Evolutionary conservation across 2,329 filamentous ascomycete species (phyloP).

Genomic region (Aciculosporium take): DNA sequence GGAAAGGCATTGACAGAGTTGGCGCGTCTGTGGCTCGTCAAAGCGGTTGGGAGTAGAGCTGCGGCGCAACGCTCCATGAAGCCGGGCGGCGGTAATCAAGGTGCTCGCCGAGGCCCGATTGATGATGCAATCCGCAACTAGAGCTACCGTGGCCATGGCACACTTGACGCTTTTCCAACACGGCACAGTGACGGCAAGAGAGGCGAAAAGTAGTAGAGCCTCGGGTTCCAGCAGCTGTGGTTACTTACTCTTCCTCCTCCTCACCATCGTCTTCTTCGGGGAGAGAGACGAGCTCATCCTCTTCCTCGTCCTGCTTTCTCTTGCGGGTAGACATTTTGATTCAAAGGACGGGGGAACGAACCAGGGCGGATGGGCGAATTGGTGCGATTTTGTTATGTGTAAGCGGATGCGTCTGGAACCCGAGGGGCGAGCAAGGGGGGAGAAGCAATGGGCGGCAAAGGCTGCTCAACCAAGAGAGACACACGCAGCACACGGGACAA

Average conservation of each 20-base stretch:
- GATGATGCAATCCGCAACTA: not conserved
- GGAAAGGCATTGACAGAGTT: not conserved
- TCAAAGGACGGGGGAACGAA: not conserved
- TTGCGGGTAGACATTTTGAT: slow-evolving; percentile 33
- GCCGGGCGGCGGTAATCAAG: not conserved
- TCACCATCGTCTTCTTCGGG: slow-evolving; percentile 36
- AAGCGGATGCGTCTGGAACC: slow-evolving; percentile 3
- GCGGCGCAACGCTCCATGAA: not conserved
- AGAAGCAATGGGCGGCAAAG: slow-evolving; percentile 2
- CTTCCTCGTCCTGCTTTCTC: slow-evolving; percentile 45
- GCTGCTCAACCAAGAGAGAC: not conserved
- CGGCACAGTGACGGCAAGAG: too few species aligned
- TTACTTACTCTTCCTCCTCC: slow-evolving; percentile 40
- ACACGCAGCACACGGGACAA: not conserved
- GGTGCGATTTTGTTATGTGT: not conserved
- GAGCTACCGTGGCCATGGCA: not conserved
- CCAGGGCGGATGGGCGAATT: not conserved
- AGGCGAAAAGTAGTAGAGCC: not conserved
- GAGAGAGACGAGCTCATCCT: slow-evolving; percentile 40
- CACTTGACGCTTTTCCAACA: not conserved
- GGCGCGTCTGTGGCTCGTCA: too few species aligned
- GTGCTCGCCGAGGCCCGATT: not conserved
- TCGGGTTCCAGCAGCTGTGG: not conserved
- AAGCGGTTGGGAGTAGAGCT: not conserved
- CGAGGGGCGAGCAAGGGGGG: not conserved